Percentiles rank a stretch among this genome's conserved stretches.
Evolutionary conservation across 805 yeast species (phyloP).

Genomic region (Saturnispora diversa): DNA sequence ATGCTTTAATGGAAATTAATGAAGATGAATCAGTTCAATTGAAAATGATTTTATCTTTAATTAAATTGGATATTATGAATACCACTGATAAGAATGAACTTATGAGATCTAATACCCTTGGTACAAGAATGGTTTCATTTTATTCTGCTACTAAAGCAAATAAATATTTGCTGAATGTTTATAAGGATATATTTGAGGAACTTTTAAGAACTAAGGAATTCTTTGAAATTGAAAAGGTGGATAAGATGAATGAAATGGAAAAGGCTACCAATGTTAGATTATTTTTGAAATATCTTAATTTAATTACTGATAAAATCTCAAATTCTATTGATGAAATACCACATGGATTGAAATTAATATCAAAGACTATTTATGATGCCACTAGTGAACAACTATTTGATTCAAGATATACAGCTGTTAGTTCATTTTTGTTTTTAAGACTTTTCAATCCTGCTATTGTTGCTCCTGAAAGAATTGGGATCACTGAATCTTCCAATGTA

Average conservation of each 20-base stretch:
- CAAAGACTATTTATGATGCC: conserved; percentile 53
- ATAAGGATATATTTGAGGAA: conserved; percentile 51
- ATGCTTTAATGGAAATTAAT: conserved; percentile 51
- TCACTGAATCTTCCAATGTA: conserved; percentile 16
- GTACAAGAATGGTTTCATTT: conserved; percentile 67
- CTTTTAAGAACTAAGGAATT: conserved; percentile 40
- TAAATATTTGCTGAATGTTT: conserved; percentile 44
- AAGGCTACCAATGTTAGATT: conserved; percentile 36
- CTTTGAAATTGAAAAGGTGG: conserved; percentile 43
- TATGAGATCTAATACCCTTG: conserved; percentile 71
- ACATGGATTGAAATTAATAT: conserved; percentile 58
- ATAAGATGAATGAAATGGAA: conserved; percentile 27
- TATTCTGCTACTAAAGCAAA: conserved; percentile 62
- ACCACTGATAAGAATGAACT: conserved; percentile 63
- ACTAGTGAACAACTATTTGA: conserved; percentile 58
- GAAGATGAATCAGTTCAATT: conserved; percentile 32
- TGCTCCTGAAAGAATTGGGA: conserved; percentile 58
- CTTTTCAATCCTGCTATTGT: conserved; percentile 85
- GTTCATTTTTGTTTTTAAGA: conserved; percentile 77
- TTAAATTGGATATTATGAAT: conserved; percentile 53
- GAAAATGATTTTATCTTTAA: conserved; percentile 44
- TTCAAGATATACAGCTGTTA: conserved; percentile 63
- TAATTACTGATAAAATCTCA: conserved; percentile 52
- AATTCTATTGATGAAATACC: conserved; percentile 55
- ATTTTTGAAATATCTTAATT: conserved; percentile 49